Evolutionary conservation across 2,329 filamentous ascomycete species (phyloP), one percentile per base, ranked within the genome.

Genomic region (Myrmaecium sp.): DNA sequence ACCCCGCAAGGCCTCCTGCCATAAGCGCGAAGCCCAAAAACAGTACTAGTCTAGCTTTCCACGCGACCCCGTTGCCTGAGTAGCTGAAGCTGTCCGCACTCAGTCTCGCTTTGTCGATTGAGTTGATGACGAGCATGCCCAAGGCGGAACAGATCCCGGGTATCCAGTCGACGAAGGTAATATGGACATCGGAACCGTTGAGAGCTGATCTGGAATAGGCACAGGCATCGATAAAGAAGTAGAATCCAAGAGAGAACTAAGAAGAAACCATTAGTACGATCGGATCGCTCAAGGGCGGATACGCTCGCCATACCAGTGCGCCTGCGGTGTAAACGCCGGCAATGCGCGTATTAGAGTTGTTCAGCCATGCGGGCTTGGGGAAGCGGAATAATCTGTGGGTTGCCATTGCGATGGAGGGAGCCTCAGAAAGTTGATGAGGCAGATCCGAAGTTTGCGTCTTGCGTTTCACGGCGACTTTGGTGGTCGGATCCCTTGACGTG

Each of bases 141-240:
- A 77, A 59, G 33, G 67, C 61, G 22, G 66, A 73, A 58, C 73
- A 77, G 52, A 78, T 77, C 33, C 66, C 64, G 3, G 72, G 73
- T 38, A 78, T 71, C 72, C 72, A 78, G 55, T 78, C 72, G 37
- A 76, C 62, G 49, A 77, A 76, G 47, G 66, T 74, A 43, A 77
- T 62, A 50, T 76, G 69, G 12, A 72, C 61, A 32, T 60, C 49
- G 26, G 66, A 67, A 34, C 64, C 66, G 47, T 76, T 76, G 42
- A 59, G 60, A 29, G 57, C 41, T 31, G 69, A 72, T 39, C 66
- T 67, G 27, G 69, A 74, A 54, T 62, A 75, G 31, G 68, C 59
- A 11, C 70, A 63, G 33, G 69, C 67, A 40, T 78, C 72, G 50
- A 78, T 62, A 37, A 77, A 64, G 49, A 71, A 65, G 61, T 74